These are phyloP conservation scores for Solanum neorickii DNA, from an alignment of 257 asterid species.

Conservation along the genomic window DNA sequence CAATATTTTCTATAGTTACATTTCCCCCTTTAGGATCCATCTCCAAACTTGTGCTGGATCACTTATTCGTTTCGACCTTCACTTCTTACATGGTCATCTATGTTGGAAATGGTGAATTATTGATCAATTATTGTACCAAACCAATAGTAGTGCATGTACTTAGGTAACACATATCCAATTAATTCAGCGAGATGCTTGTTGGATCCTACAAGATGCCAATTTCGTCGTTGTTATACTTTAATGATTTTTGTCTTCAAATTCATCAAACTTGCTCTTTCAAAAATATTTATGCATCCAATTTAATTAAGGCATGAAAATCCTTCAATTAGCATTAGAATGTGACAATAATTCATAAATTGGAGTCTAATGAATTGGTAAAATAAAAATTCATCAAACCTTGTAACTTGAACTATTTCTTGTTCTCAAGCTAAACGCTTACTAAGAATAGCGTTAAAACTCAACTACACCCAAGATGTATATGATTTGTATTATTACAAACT, in stretches of 20 bases:
- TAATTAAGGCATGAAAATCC: background rate
- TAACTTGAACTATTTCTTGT: no score
- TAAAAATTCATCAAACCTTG: background rate
- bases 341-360: background rate
- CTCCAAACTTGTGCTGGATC: background rate
- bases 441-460: no score
- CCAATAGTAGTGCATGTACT: background rate
- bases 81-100: background rate
- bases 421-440: no score
- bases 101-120: no score
- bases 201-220: background rate
- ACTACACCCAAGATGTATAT: no score
- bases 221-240: no score
- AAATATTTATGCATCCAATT: background rate
- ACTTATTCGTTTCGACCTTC: background rate
- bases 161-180: background rate
- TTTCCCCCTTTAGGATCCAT: background rate
- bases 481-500: no score
- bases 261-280: background rate
- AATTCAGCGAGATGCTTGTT: background rate
- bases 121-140: no score
- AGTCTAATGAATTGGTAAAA: background rate
- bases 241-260: background rate
- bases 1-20: background rate
- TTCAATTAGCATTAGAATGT: no score